Conservation (phyloP, 306 rosid genomes). For the Rosa chinensis region DNA sequence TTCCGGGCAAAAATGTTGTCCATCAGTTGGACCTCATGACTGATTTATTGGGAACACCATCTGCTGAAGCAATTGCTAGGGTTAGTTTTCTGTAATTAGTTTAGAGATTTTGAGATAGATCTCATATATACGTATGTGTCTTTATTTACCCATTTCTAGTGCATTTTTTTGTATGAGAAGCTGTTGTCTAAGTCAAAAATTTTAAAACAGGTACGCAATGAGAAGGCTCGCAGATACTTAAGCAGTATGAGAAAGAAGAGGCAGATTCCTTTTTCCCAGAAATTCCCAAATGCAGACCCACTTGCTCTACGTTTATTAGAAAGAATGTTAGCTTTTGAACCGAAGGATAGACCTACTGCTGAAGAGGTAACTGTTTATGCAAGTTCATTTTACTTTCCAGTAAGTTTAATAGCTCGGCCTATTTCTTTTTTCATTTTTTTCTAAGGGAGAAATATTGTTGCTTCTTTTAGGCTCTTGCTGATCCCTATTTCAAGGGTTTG, state of each 20-base stretch:
- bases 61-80: slow-evolving; percentile 87
- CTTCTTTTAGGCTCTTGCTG: slow-evolving; percentile 83
- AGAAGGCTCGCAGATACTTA: slow-evolving; percentile 95
- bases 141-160: background rate
- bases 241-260: slow-evolving; percentile 96
- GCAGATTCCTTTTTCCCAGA: slow-evolving; percentile 81
- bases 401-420: slow-evolving; percentile 3
- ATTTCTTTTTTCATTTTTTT: background rate
- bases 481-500: slow-evolving; percentile 95
- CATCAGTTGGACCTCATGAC: slow-evolving; percentile 98
- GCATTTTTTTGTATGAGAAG: slow-evolving; percentile 19
- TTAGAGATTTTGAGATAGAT: background rate
- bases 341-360: slow-evolving; percentile 96
- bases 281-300: slow-evolving; percentile 95
- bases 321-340: slow-evolving; percentile 96
- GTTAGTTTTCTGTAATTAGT: slow-evolving; percentile 45
- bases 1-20: slow-evolving; percentile 98
- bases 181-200: slow-evolving; percentile 11
- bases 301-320: slow-evolving; percentile 91
- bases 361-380: slow-evolving; percentile 66
- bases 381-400: slow-evolving; percentile 17
- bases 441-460: slow-evolving; percentile 25
- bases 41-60: slow-evolving; percentile 93
- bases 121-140: background rate
- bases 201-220: slow-evolving; percentile 70